Base-by-base conservation (phyloP, 2,329 filamentous ascomycete species). In the Arthrobotrys pseudoclavata region DNA sequence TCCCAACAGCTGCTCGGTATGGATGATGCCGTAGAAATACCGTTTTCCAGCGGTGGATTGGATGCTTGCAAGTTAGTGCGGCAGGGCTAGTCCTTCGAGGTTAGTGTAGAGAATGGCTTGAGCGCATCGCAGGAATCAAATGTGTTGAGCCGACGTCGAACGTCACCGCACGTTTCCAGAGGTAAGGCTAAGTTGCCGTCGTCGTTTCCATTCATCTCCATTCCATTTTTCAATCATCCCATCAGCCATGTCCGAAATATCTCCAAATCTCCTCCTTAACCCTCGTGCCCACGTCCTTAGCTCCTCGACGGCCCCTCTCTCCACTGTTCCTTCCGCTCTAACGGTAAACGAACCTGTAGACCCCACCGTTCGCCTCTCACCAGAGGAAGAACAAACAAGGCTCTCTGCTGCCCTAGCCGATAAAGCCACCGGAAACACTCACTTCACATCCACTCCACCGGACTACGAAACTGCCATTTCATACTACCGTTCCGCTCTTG, bases 301-400 rank as follows among this genome's bases (percentile, higher is more conserved):
- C 18, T 71, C 74, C 10, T 48, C 74, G 10, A 61, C 68, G 5
- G 67, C 74, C 3, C 74, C 74, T n/a, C 74, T 77, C 52, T 60
- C 74, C 22, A 71, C 74, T 24, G 74, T 77, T 40, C 66, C 67
- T 10, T 67, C 74, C 7, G 40, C 29, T 5, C 42, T 26, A 5
- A 42, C 29, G 1, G 40, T 48, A 1, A 13, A 55, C 12, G 45
- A 37, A 13, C 64, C 64, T 1, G 22, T 52, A 31, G 37, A 60
- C 62, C 63, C 79, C 20, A 10, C 74, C 4, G 84, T 84, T 4
- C 84, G 83, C 20, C 86, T 86, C 77, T 83, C 85, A 15, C 82
- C 84, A 0, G 84, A 85, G 37, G 86, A 87, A 83, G 86, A 87
- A 84, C 82, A 72, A 37, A 55, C 47, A 10, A 62, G 63, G 4